Base-by-base conservation (phyloP, 2,329 filamentous ascomycete species). In the Alternaria dauci region DNA sequence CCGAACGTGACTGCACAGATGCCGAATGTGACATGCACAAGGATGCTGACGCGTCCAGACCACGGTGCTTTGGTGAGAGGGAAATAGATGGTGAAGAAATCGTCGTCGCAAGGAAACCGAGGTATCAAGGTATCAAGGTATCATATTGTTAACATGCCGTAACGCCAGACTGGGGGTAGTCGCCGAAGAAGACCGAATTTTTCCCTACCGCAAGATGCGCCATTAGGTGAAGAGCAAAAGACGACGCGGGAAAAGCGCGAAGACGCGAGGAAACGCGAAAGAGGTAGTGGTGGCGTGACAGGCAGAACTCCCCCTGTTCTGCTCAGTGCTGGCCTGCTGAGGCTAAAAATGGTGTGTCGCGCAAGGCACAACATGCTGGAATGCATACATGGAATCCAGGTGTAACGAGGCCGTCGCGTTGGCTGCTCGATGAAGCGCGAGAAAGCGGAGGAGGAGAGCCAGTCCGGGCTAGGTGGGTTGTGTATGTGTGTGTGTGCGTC, bases 81-180 rank as follows among this genome's bases (percentile, higher is more conserved):
- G 20, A 23, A 11, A 30, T 11, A 30, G 25, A 55, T 36, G 54
- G 26, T 50, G 38, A 32, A 18, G 32, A 30, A 51, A 52, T 55
- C 47, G 39, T 60, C 47, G 20, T 42, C 53, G 28, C 34, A 52
- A 52, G 58, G 50, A 58, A 61, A 58, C 46, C 50, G 42, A 63
- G 58, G 61, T 61, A 63, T 63, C 61, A 61, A 63, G 58, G 61
- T 61, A 63, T 63, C 61, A 61, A 63, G 58, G 61, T 61, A 63
- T 63, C 61, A 61, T 63, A 57, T 63, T 58, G 51, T 44, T 56
- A 38, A 58, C 39, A 58, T 63, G 58, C 61, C 54, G 34, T 36
- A 63, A 63, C 61, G 61, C 61, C 61, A 42, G 51, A 55, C 46
- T 53, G 51, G 54, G 20, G 55, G 48, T 55, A 48, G 41, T 62